Evolutionary conservation across 768 basidiomycete genomes (phyloP), one percentile per base, ranked within the genome.

Genomic region (Mycena pura): DNA sequence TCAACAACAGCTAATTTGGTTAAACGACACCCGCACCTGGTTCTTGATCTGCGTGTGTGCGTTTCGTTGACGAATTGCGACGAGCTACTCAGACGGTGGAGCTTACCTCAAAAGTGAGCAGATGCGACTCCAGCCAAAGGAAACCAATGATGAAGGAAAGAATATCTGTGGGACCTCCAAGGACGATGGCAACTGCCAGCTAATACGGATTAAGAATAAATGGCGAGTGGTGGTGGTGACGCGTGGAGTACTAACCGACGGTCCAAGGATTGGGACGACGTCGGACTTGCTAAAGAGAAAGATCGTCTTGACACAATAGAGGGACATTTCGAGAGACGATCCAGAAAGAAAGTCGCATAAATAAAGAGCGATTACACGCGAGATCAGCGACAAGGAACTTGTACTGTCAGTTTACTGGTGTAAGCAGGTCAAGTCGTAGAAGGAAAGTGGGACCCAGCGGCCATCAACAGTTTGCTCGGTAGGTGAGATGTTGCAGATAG

Each of bases 81-180:
- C 9, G 5, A 17, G 40, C 40, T n/a, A 14, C 22, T 6, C 22
- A 29, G 13, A 25, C 1, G 14, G 6, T 19, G 47, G 10, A 36
- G 46, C 60, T 31, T 40, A 62, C 67, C 28, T 68, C 60, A 25
- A 68, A 68, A 17, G 64, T 49, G 13, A 68, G 49, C 5, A 68
- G 31, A 31, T 68, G 67, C 10, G 65, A 54, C 50, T 69, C 66
- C 38, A 69, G 60, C 68, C 68, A 69, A 63, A 44, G 11, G 49
- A 49, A 56, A 36, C 53, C 65, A 52, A 31, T 59, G 29, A 64
- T 38, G 63, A 27, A 68, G n/a, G 59, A 57, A 48, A 10, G 27
- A 60, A 50, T 22, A 22, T 66, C 64, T 13, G 67, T 68, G 8
- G 67, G 64, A 22, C 67, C 67, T 17, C 48, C 61, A 38, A 69